Conservation (phyloP, 768 basidiomycete species). For the Auricularia sp. region DNA sequence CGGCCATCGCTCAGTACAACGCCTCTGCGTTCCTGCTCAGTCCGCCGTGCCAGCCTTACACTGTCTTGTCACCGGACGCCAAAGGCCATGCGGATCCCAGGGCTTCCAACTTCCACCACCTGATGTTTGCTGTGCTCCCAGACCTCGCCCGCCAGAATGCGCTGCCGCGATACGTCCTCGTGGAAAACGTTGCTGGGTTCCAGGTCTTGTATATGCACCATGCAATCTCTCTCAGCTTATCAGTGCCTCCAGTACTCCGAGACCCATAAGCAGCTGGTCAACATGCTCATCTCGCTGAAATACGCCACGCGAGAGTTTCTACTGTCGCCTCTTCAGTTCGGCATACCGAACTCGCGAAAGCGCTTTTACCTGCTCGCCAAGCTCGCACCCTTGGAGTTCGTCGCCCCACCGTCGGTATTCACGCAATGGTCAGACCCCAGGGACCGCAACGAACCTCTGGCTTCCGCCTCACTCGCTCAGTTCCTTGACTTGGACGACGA, state of each 20-base stretch:
- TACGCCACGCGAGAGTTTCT: constrained; percentile 54
- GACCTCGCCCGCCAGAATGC: constrained; percentile 32
- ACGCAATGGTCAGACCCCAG: constrained; percentile 18
- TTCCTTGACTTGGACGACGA: constrained; percentile 5
- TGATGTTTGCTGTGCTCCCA: constrained; percentile 54
- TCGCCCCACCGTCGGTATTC: not conserved
- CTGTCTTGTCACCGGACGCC: constrained; percentile 61
- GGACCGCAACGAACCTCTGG: constrained; percentile 30
- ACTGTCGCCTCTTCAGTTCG: constrained; percentile 67
- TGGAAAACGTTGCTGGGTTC: constrained; percentile 80
- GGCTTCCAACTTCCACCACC: constrained; percentile 64
- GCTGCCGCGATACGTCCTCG: constrained; percentile 50
- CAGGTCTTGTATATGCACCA: constrained; percentile 36
- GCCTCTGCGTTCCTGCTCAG: constrained; percentile 70
- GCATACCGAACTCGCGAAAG: constrained; percentile 72
- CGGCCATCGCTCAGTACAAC: constrained; percentile 32
- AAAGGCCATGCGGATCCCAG: constrained; percentile 65
- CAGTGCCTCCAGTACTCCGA: constrained; percentile 41
- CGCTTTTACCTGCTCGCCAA: constrained; percentile 74
- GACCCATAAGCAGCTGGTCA: constrained; percentile 47
- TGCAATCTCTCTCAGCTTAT: not conserved
- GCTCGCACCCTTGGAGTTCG: constrained; percentile 30
- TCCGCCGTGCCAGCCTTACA: constrained; percentile 79
- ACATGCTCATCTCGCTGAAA: constrained; percentile 40
- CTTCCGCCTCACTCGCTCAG: constrained; percentile 7